A percentile compares a stretch with the other conserved stretches of the same genome.
These are phyloP conservation scores for Dillenia turbinata DNA, from an alignment of 164 flowering plant genomes.

Conservation along the genomic window DNA sequence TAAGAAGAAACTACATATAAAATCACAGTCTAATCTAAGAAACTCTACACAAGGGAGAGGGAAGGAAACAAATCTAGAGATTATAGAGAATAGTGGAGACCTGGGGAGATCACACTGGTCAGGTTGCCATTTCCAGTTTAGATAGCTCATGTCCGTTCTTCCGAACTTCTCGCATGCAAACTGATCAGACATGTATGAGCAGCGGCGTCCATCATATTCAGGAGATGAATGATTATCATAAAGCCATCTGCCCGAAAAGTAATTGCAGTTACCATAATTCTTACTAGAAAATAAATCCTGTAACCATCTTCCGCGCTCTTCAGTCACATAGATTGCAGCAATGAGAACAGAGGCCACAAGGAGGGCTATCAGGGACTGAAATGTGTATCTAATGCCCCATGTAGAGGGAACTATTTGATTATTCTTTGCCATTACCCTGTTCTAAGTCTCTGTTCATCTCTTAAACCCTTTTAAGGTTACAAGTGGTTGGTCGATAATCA, in stretches of 20 bases:
- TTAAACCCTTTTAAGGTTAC: no score
- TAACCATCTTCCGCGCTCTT: constrained; percentile 15
- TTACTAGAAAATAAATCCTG: not conserved
- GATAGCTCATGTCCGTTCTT: constrained; percentile 62
- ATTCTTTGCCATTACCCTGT: no score
- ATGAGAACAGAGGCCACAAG: constrained; percentile 29
- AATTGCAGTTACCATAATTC: constrained; percentile 31
- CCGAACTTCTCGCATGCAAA: constrained; percentile 86
- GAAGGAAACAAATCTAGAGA: constrained; percentile 10
- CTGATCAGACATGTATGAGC: constrained; percentile 82
- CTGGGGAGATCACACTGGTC: constrained; percentile 78
- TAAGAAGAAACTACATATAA: constrained; percentile 19
- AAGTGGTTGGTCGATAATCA: no score
- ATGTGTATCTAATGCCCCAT: constrained; percentile 33
- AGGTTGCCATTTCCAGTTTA: constrained; percentile 94
- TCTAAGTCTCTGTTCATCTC: no score
- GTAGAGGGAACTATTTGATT: not conserved
- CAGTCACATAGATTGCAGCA: constrained; percentile 29
- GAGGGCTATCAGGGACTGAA: constrained; percentile 34
- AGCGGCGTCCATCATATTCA: constrained; percentile 54
- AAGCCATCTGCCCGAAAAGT: constrained; percentile 80
- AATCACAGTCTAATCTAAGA: constrained; percentile 4
- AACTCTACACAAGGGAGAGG: no score
- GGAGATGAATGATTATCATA: constrained; percentile 70
- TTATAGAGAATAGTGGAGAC: constrained; percentile 19